phyloP scores from a whole-genome alignment of 768 basidiomycete genomes.

The Hydnomerulius pinastri region DNA sequence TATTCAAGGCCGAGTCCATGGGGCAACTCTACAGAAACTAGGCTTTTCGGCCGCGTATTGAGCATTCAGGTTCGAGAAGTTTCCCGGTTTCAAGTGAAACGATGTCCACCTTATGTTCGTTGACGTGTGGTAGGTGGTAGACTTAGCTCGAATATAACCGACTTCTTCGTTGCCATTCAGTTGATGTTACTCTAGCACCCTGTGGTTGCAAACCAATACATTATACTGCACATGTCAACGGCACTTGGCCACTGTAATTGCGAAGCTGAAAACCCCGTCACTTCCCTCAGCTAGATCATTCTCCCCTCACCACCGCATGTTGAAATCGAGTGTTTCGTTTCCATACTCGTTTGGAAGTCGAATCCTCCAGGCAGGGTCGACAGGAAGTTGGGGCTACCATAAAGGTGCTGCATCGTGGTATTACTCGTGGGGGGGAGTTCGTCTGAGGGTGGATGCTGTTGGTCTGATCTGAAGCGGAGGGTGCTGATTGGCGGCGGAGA shows the following conservation, averaged over 20 bases:
- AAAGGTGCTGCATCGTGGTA: slow-evolving; percentile 5
- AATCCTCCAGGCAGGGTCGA: slow-evolving; percentile 3
- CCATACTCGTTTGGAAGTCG: neutral
- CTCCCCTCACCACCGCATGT: neutral
- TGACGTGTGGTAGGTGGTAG: no score
- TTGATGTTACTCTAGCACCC: neutral
- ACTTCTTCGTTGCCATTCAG: neutral
- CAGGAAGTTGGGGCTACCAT: neutral
- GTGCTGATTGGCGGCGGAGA: slow-evolving; percentile 8
- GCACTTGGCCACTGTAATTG: neutral
- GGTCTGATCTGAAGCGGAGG: slow-evolving; percentile 9
- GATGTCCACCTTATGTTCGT: neutral
- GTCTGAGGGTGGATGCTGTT: slow-evolving; percentile 8
- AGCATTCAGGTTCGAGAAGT: neutral
- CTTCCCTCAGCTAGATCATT: neutral
- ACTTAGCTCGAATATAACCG: neutral
- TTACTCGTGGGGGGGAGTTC: slow-evolving; percentile 6
- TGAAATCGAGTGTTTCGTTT: neutral
- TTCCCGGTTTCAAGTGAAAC: neutral
- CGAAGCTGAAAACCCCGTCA: neutral
- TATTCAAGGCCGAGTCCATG: neutral
- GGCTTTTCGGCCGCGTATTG: neutral
- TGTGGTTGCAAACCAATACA: slow-evolving; percentile 14
- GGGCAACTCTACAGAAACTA: neutral
- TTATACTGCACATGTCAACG: slow-evolving; percentile 1